Conservation (phyloP, 176 grass and related monocot species). For the Carex parvula region DNA sequence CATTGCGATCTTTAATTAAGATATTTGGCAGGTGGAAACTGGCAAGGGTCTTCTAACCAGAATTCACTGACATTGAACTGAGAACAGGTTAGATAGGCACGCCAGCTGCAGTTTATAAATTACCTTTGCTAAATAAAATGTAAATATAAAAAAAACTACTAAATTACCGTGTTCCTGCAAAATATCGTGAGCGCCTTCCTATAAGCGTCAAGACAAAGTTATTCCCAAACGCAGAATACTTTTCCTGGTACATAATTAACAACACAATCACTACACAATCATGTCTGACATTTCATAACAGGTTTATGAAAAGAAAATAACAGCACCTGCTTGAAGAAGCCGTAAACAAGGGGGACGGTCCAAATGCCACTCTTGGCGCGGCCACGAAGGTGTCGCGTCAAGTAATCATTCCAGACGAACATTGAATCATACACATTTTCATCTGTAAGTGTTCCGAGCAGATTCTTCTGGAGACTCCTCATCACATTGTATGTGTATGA, state of each 20-base stretch:
- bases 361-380: constrained; percentile 55
- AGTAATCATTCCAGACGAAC: constrained; percentile 93
- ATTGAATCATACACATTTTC: constrained; percentile 64
- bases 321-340: constrained; percentile 89
- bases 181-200: constrained; percentile 80
- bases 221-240: constrained; percentile 67
- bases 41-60: background rate
- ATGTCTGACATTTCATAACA: background rate
- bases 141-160: background rate
- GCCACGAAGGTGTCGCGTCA: constrained; percentile 53
- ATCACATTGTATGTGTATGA: constrained; percentile 87
- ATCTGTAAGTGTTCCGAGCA: constrained; percentile 45
- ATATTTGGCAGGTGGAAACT: background rate
- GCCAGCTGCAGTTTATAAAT: background rate
- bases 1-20: background rate
- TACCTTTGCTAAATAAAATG: background rate
- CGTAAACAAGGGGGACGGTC: constrained; percentile 85
- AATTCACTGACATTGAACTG: background rate
- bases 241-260: constrained; percentile 52
- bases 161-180: constrained; percentile 84
- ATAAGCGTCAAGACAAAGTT: constrained; percentile 78
- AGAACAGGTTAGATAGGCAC: background rate
- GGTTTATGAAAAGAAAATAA: constrained; percentile 16
- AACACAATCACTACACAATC: constrained; percentile 20
- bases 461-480: constrained; percentile 88